phyloP scores from a whole-genome alignment of 2,329 filamentous ascomycete genomes.

The Cercospora sp. region DNA sequence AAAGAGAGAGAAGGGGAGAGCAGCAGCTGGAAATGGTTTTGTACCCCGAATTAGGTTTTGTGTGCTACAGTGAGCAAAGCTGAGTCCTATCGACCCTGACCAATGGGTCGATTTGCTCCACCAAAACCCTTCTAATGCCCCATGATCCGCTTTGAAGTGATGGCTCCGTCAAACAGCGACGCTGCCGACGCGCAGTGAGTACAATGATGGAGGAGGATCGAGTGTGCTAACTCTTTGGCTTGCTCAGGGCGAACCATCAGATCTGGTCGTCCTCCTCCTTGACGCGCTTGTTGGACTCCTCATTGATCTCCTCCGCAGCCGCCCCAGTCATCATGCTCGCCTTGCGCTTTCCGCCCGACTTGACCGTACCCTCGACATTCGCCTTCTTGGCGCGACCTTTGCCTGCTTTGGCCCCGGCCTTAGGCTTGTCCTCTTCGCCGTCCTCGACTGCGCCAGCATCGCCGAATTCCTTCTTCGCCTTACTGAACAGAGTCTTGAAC shows the following conservation, averaged over 20 bases:
- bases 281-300: background rate
- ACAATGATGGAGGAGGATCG: background rate
- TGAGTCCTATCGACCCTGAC: background rate
- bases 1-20: background rate
- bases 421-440: background rate
- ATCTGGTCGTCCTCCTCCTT: background rate
- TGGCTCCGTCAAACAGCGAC: background rate
- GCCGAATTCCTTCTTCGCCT: conserved; percentile 2
- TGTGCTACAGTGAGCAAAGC: background rate
- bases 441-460: background rate
- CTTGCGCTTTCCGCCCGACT: background rate
- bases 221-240: background rate
- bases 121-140: background rate
- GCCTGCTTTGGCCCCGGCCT: conserved; percentile 1
- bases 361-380: background rate
- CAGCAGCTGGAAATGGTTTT: background rate
- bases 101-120: background rate
- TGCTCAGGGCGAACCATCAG: background rate
- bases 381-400: background rate
- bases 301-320: background rate
- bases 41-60: background rate
- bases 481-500: background rate
- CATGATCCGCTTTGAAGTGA: background rate
- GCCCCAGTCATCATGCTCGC: background rate
- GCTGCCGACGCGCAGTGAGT: background rate